A percentile compares a stretch with the other conserved stretches of the same genome.
phyloP scores from a whole-genome alignment of 352 stramenopile genomes.

The Nothophytophthora sp. region DNA sequence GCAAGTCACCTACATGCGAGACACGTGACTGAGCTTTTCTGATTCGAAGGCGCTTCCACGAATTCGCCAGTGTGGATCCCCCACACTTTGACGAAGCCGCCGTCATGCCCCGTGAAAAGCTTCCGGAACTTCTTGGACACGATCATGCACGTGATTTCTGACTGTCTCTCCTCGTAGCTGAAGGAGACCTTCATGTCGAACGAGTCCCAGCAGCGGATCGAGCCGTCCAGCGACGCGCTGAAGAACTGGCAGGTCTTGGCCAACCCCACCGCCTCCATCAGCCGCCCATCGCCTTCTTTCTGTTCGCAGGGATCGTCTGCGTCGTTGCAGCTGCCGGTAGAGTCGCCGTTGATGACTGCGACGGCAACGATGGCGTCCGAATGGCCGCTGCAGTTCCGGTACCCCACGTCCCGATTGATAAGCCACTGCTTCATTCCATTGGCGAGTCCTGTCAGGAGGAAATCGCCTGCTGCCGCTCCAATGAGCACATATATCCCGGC shows the following conservation, averaged over 20 bases:
- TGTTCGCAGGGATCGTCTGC: slow-evolving; percentile 6
- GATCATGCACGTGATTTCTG: slow-evolving; percentile 64
- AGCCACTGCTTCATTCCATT: slow-evolving; percentile 62
- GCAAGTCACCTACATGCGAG: slow-evolving; percentile 38
- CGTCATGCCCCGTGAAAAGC: slow-evolving; percentile 63
- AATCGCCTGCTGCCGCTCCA: slow-evolving; percentile 18
- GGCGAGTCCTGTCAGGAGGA: slow-evolving; percentile 41
- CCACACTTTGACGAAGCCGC: slow-evolving; percentile 62
- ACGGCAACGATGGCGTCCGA: slow-evolving; percentile 49
- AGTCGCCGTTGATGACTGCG: slow-evolving; percentile 30
- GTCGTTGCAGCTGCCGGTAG: slow-evolving; percentile 10
- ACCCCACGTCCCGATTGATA: slow-evolving; percentile 63
- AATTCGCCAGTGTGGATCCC: slow-evolving; percentile 61
- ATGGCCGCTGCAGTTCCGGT: slow-evolving; percentile 56
- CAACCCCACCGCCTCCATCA: neutral
- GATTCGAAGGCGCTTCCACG: slow-evolving; percentile 18
- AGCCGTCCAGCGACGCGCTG: slow-evolving; percentile 67
- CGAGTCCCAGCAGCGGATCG: slow-evolving; percentile 76
- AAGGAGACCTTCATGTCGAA: slow-evolving; percentile 67
- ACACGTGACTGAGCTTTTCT: slow-evolving; percentile 46
- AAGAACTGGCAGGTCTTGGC: slow-evolving; percentile 48
- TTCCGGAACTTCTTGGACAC: slow-evolving; percentile 51
- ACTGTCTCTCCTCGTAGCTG: slow-evolving; percentile 65
- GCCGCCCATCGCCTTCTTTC: neutral
- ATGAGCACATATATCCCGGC: slow-evolving; percentile 14